Evolutionary conservation across 768 basidiomycete species (phyloP), one percentile per base, ranked within the genome.

Genomic region (Cytidiella melzeri): DNA sequence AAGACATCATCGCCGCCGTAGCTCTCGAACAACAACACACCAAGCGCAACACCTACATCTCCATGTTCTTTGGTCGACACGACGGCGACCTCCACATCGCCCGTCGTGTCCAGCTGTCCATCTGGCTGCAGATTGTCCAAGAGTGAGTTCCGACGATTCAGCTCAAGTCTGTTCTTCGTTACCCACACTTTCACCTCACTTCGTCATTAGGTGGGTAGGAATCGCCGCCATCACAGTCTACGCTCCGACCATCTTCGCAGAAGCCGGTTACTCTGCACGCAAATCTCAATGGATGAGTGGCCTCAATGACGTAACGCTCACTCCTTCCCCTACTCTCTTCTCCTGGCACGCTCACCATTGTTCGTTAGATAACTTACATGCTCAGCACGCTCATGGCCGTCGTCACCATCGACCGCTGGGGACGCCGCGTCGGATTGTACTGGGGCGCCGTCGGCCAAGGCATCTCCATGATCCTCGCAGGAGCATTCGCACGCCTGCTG

Each of bases 161-260:
- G n/a, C n/a, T n/a, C n/a, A n/a, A n/a, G n/a, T n/a, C n/a, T n/a
- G n/a, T n/a, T n/a, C n/a, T n/a, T n/a, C n/a, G n/a, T n/a, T n/a
- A n/a, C n/a, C n/a, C n/a, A n/a, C n/a, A n/a, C n/a, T n/a, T n/a
- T n/a, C n/a, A n/a, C n/a, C n/a, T n/a, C n/a, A n/a, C n/a, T n/a
- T n/a, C 25, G 18, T 10, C 30, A 4, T 5, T 41, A 69, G 68
- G 57, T 73, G 72, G 72, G 67, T 70, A 15, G 72, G 72, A 10
- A 72, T 73, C 28, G 70, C 72, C 26, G 71, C 72, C 4, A 71
- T 73, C 45, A 73, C 72, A 4, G 72, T 73, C 1, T 73, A 73
- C 42, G 71, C 71, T 5, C 70, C 72, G 1, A 72, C 69, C 7
- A 72, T 73, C 49, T 73, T 73, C 54, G 65, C 71, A 6, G 64